Base-by-base conservation (phyloP, 352 stramenopile genomes). In the Pythium graminicola region DNA sequence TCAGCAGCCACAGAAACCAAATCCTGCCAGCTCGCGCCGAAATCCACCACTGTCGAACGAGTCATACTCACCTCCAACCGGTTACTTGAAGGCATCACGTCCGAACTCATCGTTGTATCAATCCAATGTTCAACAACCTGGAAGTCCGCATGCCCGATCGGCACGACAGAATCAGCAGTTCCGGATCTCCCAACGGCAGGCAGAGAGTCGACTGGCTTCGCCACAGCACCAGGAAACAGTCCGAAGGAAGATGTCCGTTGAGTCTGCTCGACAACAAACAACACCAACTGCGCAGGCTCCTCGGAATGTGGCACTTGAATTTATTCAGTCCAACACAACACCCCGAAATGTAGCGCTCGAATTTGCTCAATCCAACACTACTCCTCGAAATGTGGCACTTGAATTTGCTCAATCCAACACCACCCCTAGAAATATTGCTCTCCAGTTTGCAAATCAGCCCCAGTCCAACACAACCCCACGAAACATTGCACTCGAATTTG, bases 41-140 rank as follows among this genome's bases (percentile, higher is more conserved):
- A 64, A 40, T 41, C 62, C 46, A 2, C 60, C 69, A 32, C 51
- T 66, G 31, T 41, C 57, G 7, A 53, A 36, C 13, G 61, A 71
- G 24, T 57, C 59, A 11, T 64, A 76, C 10, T 64, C 61, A 27
- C 44, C 63, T 8, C 53, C 51, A 8, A 33, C 48, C 33, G 61
- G 48, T n/a, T 42, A 54, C 17, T 48, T 70, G 23, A 44, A 54
- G 28, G 40, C 48, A 3, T 33, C 50, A 14, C 49, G 52, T 22
- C 43, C 60, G 19, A 49, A 48, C 9, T 60, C 64, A 32, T 64
- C 63, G 11, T 64, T 44, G 11, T 24, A 51, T 51, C 47, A 52
- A 11, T 68, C 42, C 17, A 63, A 80, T 24, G 56, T 64, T 14
- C 51, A 67, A 17, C 50, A 77, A 16, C 63, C 79, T 24, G 17